Evolutionary conservation across 2,329 filamentous ascomycete genomes (phyloP), one percentile per base, ranked within the genome.

Genomic region (Phyllosticta paracitricarpa): DNA sequence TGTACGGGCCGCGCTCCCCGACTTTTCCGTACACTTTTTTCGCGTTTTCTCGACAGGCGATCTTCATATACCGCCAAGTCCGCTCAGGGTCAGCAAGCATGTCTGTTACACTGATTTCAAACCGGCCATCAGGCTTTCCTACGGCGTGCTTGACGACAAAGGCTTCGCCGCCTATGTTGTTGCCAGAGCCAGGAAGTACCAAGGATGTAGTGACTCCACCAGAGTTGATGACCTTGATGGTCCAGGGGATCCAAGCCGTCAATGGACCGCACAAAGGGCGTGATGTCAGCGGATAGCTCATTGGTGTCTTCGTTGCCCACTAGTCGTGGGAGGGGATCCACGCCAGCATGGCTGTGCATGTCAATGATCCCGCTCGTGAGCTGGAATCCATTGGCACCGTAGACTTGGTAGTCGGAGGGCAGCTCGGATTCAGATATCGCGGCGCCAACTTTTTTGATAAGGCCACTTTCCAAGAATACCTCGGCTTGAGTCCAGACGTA

Each of bases 11-110:
- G 54, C 76, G 75, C 58, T 79, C 77, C 25, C 83, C 83, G 4
- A 74, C 68, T 54, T 76, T 77, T 9, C 84, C 84, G 63, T 88
- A 86, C 0, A 84, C 75, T 0, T 79, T 74, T 74, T 88, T 88
- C 1, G 86, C 76, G 66, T 89, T 89, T 72, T 89, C 86, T 40
- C 86, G 86, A 65, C 86, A 89, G 0, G 87, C 87, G 86, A 89
- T 89, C 75, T 89, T 89, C 79, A 89, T 87, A 71, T 87, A 89
- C 22, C 87, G 79, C 82, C 85, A 87, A 63, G 77, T 82, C 24
- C 78, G 77, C 52, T 86, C 84, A 0, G 85, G 85, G 58, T 88
- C 84, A 1, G 86, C 86, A 9, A 89, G 76, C 76, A 89, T 79
- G 65, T 87, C 82, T 25, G 78, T 73, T 2, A 82, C 83, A 59